Conservation (phyloP, 2,329 filamentous ascomycete species). For the Xylariaceae sp. region DNA sequence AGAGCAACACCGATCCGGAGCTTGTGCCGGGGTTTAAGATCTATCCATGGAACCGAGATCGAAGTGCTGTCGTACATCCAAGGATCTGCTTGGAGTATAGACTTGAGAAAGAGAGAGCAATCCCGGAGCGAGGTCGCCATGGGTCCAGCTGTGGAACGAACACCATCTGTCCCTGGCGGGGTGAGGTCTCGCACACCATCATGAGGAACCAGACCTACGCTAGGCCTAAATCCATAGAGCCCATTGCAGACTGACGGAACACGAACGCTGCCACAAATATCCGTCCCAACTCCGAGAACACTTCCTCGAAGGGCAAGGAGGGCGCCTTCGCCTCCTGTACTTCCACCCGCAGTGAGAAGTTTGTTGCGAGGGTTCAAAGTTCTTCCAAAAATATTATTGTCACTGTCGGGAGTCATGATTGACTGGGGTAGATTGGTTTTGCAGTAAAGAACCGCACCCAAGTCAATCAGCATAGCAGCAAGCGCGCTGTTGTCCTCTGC, state of each 20-base stretch:
- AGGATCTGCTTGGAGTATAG: neutral
- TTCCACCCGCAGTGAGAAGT: constrained; percentile 43
- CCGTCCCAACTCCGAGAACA: constrained; percentile 32
- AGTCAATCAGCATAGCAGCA: constrained; percentile 50
- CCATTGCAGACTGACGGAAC: constrained; percentile 42
- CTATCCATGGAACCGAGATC: constrained; percentile 47
- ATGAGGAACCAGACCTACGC: constrained; percentile 43
- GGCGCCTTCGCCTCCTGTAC: constrained; percentile 43
- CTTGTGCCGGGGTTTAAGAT: constrained; percentile 22
- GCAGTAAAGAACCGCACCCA: constrained; percentile 56
- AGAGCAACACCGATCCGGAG: constrained; percentile 50
- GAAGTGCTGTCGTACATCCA: constrained; percentile 39
- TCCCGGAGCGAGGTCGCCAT: constrained; percentile 53
- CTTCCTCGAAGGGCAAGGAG: constrained; percentile 29
- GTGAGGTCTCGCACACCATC: constrained; percentile 52
- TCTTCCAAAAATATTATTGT: constrained; percentile 51
- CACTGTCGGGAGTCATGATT: constrained; percentile 52
- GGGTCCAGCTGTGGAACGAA: constrained; percentile 53
- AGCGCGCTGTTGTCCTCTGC: constrained; percentile 40
- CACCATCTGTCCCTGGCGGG: constrained; percentile 59
- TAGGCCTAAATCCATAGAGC: constrained; percentile 43
- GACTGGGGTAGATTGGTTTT: constrained; percentile 64
- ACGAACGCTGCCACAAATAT: constrained; percentile 41
- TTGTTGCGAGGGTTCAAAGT: constrained; percentile 49
- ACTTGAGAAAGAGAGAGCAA: constrained; percentile 18